Percentiles rank a stretch among this genome's conserved stretches.
Conservation (phyloP, 768 basidiomycete species). For the Boletus vermiculosoides region DNA sequence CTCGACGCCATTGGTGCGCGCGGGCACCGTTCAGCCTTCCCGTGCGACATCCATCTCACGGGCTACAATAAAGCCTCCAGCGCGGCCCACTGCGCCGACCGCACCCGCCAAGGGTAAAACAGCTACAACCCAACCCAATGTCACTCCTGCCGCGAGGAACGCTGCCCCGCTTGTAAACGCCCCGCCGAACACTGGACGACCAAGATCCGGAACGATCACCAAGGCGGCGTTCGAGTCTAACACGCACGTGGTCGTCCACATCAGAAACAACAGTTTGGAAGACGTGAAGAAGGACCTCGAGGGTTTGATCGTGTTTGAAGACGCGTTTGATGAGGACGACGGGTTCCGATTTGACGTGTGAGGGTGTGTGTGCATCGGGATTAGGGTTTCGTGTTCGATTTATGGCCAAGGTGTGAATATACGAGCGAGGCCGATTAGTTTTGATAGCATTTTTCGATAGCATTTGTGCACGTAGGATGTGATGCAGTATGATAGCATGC, state of each 20-base stretch:
- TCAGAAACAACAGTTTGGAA: conserved; percentile 25
- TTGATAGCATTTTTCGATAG: conserved; percentile 8
- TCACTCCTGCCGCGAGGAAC: not conserved
- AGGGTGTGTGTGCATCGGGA: not conserved
- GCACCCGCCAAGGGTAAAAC: conserved; percentile 11
- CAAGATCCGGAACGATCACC: conserved; percentile 28
- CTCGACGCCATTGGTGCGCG: conserved; percentile 18
- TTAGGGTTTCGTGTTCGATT: conserved; percentile 4
- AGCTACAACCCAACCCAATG: not conserved
- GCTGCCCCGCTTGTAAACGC: not conserved
- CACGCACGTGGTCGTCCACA: conserved; percentile 16
- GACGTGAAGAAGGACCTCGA: conserved; percentile 34
- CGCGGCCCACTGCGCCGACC: conserved; percentile 5
- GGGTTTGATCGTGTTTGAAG: conserved; percentile 30
- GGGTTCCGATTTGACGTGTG: conserved; percentile 31
- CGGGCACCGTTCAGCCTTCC: conserved; percentile 1
- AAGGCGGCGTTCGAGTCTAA: conserved; percentile 24
- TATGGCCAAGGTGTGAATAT: conserved; percentile 16
- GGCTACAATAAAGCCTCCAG: conserved; percentile 7
- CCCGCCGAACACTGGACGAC: conserved; percentile 3
- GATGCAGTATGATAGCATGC: conserved; percentile 10
- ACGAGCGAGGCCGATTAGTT: conserved; percentile 1
- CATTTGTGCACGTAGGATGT: conserved; percentile 14
- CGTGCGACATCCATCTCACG: conserved; percentile 10
- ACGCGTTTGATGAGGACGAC: conserved; percentile 28